phyloP scores from a whole-genome alignment of 352 stramenopile species.

The Thalassiosira pacifica region DNA sequence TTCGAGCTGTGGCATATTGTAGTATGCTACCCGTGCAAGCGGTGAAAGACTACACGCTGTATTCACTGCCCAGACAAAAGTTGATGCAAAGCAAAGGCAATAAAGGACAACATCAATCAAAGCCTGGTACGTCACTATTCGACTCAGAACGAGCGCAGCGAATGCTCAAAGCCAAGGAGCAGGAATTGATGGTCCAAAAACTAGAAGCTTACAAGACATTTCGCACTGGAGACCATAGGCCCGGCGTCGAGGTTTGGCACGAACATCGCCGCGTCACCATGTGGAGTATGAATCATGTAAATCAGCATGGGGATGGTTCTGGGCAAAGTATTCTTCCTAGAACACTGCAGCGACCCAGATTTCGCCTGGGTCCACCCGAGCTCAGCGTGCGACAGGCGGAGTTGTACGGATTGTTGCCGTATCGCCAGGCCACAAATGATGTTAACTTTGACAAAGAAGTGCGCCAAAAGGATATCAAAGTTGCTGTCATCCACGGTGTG shows the following conservation, averaged over 20 bases:
- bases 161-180: conserved; percentile 11
- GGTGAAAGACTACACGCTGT: conserved; percentile 50
- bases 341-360: conserved; percentile 58
- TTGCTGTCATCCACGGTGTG: conserved; percentile 67
- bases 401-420: conserved; percentile 78
- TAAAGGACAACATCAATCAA: not conserved
- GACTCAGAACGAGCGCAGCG: conserved; percentile 5
- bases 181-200: conserved; percentile 54
- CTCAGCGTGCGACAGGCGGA: conserved; percentile 68
- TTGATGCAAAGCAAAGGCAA: conserved; percentile 24
- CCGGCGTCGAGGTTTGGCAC: conserved; percentile 56
- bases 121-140: not conserved
- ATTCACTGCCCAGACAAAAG: conserved; percentile 44
- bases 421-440: conserved; percentile 22
- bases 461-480: conserved; percentile 44
- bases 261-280: conserved; percentile 46
- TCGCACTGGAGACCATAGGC: conserved; percentile 61
- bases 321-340: conserved; percentile 15
- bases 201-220: conserved; percentile 73
- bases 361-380: conserved; percentile 63
- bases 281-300: conserved; percentile 30
- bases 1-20: conserved; percentile 61
- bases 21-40: conserved; percentile 63
- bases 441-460: conserved; percentile 30
- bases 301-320: not conserved